Base-by-base conservation (phyloP, 768 basidiomycete species). In the Serendipita sp. region DNA sequence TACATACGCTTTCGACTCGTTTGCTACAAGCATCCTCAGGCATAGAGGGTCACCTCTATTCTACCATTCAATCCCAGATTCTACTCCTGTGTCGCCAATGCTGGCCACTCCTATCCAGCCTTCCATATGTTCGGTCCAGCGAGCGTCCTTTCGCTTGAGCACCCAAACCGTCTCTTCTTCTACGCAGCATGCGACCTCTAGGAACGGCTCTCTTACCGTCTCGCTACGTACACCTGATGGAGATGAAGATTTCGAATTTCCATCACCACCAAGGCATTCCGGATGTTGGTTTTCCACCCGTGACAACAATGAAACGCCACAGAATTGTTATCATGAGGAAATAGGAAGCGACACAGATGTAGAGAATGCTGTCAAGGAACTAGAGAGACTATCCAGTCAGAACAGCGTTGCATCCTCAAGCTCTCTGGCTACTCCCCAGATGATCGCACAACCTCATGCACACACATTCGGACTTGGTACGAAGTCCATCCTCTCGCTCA, bases 211-310 rank as follows among this genome's bases (percentile, higher is more conserved):
- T 8, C 56, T 60, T 4, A 60, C 56, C 37, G 56, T 60, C 28
- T 60, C 56, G 5, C 10, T 60, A 10, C 28, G 56, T 10, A 60
- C 56, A 37, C 28, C 24, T 8, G 56, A 60, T 10, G 56, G 56
- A 4, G 35, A 34, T 8, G 56, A 60, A n/a, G 37, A 60, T 8
- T 38, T 28, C 8, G 56, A 60, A 37, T 60, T 60, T 60, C 56
- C 56, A n/a, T 30, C 56, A 4, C 56, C 56, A 37, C 56, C 56
- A 3, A 10, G 56, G 10, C 16, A 38, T n/a, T 60, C 56, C 13
- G 56, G 56, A 4, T 60, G 56, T 35, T 60, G 56, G 56, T 60
- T 60, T 37, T 60, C 56, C 28, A 4, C 28, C 18, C 56, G 56
- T n/a, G 24, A 24, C n/a, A 60, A 28, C 18, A 60, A 60, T 30